Base-by-base conservation (phyloP, 306 rosid genomes). In the Astragalus glycyphyllos region DNA sequence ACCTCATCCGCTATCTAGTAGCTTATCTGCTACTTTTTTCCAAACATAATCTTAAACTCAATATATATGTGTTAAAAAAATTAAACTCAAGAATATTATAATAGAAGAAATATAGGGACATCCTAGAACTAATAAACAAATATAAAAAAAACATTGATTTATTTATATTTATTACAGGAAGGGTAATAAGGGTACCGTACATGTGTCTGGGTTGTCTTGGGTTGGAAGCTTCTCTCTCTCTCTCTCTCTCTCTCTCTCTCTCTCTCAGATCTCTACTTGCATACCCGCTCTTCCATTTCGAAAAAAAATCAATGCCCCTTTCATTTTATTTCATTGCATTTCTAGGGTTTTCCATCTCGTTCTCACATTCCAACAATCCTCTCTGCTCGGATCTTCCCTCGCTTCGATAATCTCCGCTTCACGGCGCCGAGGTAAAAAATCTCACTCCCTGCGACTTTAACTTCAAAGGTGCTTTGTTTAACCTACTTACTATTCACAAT, bases 201-300 rank as follows among this genome's bases (percentile, higher is more conserved):
- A 41, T 54, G 53, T 55, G 53, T 11, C 1, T 11, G 11, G 17
- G 50, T 23, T 44, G 59, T 61, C 74, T 69, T 83, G 55, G 49
- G 68, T 54, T 34, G 6, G 75, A 81, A 81, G 78, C 75, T 85
- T n/a, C n/a, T n/a, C n/a, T 79, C 64, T 31, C 2, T 60, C 34
- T 68, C 20, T 13, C 53, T 10, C 4, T 23, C 54, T 58, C 67
- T 77, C 72, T 62, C 46, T 77, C 72, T 62, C 46, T 47, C 63
- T 76, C 82, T 41, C 41, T 48, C 59, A 47, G 74, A 80, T 70
- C 81, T 58, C 65, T 0, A 1, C 38, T 41, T 37, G 7, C 38
- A 9, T 1, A 42, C 49, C 23, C 23, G 55, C 34, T 20, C 34
- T 11, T 17, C 47, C 51, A 17, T 16, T 61, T 14, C 69, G n/a